Evolutionary conservation across 169 alveolate genomes (phyloP), one percentile per base, ranked within the genome.

Genomic region (Perkinsus chesapeaki): DNA sequence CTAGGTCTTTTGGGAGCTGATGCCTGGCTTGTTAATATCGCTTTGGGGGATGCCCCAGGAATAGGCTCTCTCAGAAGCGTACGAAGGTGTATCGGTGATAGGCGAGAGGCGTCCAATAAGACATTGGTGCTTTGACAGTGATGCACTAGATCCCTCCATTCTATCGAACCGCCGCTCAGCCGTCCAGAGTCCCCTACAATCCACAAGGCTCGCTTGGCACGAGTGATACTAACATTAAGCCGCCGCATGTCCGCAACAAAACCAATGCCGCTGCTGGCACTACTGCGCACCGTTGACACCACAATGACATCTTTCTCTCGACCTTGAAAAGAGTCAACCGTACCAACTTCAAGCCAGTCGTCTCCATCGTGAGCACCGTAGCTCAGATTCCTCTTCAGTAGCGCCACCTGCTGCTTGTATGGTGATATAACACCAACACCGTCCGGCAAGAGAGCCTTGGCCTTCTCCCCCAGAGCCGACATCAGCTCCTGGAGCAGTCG

Each of bases 171-270:
- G 31, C 82, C 27, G 27, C 82, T 60, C 82, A 60, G 82, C 31
- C 82, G 82, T 60, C 3, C 36, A 60, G 82, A 60, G 82, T 60
- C 82, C 12, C 99, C 99, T 38, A 98, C 97, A 36, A 98, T 96
- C 97, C 98, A 96, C 48, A 98, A 94, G 39, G 98, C 98, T 48
- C 96, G 95, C 92, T 96, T 96, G 3, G 99, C 99, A 92, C 99
- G 96, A 27, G 99, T 98, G 39, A 98, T 94, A 39, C 99, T 98
- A 38, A 99, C 99, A 95, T 99, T 99, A 95, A 99, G 95, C 95
- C 99, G 98, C 92, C 99, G 98, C 73, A 95, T 93, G 94, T 98
- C 99, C 34, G 97, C 96, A 39, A 99, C 96, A 94, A 99, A 99
- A 39, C 98, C 99, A 90, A 96, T 93, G 60, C 91, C 73, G 39